phyloP scores from a whole-genome alignment of 345 rosid genomes.

The Viola odorata region DNA sequence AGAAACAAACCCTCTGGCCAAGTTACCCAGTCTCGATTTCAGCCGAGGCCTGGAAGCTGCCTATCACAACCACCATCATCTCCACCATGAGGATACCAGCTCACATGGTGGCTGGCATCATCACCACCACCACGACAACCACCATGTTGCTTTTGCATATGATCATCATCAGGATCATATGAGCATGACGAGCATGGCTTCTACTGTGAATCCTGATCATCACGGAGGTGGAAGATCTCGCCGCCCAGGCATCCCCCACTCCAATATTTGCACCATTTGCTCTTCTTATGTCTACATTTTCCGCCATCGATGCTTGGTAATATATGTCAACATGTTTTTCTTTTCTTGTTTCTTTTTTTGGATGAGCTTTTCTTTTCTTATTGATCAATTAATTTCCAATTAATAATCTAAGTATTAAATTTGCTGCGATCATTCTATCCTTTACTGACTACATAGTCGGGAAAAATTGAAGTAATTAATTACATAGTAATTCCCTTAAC shows the following conservation, averaged over 20 bases:
- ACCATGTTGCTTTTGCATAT: no score
- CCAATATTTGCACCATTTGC: constrained; percentile 62
- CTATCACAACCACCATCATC: no score
- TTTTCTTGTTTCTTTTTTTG: not conserved
- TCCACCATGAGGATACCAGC: no score
- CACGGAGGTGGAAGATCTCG: constrained; percentile 19
- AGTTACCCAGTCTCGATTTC: constrained; percentile 45
- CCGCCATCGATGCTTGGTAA: constrained; percentile 56
- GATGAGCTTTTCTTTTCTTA: not conserved
- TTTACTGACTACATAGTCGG: no score
- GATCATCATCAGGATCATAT: constrained; percentile 4
- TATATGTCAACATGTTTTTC: not conserved
- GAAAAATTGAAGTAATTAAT: no score
- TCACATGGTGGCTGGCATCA: no score
- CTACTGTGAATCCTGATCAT: no score
- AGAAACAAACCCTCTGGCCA: constrained; percentile 16
- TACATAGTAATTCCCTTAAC: no score
- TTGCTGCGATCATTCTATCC: no score
- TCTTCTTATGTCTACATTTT: constrained; percentile 46
- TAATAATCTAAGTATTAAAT: no score
- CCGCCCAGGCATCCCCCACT: constrained; percentile 63
- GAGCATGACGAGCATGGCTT: constrained; percentile 11
- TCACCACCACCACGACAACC: no score
- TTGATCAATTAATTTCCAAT: not conserved
- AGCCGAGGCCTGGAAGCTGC: constrained; percentile 30